These are phyloP conservation scores for Lachancea sp. DNA, from an alignment of 805 yeast genomes.

Conservation along the genomic window DNA sequence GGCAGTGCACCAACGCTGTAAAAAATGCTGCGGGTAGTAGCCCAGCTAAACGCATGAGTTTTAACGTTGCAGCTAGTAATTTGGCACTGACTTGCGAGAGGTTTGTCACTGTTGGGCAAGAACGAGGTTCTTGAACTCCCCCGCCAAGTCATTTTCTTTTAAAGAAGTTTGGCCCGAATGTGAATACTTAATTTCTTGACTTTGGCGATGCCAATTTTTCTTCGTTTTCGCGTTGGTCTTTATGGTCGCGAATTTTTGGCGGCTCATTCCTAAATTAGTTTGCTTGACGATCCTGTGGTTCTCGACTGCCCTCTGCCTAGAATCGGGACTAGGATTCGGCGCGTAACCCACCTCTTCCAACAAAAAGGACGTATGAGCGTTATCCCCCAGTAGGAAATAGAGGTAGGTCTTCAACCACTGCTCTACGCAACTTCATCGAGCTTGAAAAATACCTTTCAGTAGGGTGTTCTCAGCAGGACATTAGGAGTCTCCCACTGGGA, in stretches of 20 bases:
- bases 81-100: background rate
- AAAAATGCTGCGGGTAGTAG: constrained; percentile 4
- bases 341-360: no score
- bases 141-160: background rate
- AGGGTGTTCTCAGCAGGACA: no score
- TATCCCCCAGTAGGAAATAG: no score
- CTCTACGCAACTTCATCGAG: no score
- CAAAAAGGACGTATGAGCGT: no score
- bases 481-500: no score
- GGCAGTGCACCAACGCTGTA: constrained; percentile 3
- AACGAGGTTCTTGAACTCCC: background rate
- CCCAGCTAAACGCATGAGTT: constrained; percentile 5
- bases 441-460: no score
- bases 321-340: no score
- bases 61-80: background rate
- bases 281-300: no score
- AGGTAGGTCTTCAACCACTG: no score
- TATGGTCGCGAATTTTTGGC: constrained; percentile 2
- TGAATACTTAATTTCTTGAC: background rate
- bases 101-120: background rate
- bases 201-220: constrained; percentile 1
- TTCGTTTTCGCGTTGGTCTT: constrained; percentile 3
- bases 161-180: constrained; percentile 1
- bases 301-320: no score
- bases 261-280: background rate